Conservation (phyloP, 1,284 basidiomycete species). For the Cutaneotrichosporon sp. region DNA sequence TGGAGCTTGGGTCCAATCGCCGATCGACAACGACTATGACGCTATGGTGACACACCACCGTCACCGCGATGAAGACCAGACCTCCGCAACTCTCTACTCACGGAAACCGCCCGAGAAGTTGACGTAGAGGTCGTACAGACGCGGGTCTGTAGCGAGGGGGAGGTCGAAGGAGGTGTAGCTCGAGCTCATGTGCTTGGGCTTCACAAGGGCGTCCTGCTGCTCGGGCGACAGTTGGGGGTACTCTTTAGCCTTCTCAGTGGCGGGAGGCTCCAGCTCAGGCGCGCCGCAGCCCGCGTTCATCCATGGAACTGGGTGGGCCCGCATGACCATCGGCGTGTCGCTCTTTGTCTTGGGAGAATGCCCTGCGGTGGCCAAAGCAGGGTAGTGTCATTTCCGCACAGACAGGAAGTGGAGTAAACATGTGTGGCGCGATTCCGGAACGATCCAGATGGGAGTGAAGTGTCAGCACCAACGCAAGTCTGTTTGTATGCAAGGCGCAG, state of each 20-base stretch:
- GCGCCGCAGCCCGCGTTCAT: slow-evolving; percentile 26
- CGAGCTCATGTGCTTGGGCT: slow-evolving; percentile 45
- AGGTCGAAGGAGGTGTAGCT: slow-evolving; percentile 46
- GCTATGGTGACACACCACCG: neutral
- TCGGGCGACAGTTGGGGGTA: slow-evolving; percentile 11
- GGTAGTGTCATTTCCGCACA: neutral
- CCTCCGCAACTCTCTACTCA: slow-evolving; percentile 19
- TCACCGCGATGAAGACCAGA: neutral
- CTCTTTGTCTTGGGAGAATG: slow-evolving; percentile 23
- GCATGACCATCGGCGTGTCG: slow-evolving; percentile 43
- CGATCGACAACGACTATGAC: neutral
- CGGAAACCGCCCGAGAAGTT: slow-evolving; percentile 46
- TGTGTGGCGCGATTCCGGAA: too few species aligned
- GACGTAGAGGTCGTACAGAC: slow-evolving; percentile 43
- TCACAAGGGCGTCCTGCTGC: slow-evolving; percentile 23
- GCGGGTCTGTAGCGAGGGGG: slow-evolving; percentile 38
- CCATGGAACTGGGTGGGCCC: slow-evolving; percentile 39
- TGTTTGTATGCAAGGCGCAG: too few species aligned
- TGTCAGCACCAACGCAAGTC: neutral
- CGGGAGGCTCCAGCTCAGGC: slow-evolving; percentile 25
- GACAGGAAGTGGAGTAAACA: too few species aligned
- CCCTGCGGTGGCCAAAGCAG: slow-evolving; percentile 12
- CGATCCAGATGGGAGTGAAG: too few species aligned
- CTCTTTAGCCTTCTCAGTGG: neutral
- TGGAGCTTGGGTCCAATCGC: neutral